Evolutionary conservation across 2,329 filamentous ascomycete genomes (phyloP), one percentile per base, ranked within the genome.

Genomic region (Parastagonospora nodorum): DNA sequence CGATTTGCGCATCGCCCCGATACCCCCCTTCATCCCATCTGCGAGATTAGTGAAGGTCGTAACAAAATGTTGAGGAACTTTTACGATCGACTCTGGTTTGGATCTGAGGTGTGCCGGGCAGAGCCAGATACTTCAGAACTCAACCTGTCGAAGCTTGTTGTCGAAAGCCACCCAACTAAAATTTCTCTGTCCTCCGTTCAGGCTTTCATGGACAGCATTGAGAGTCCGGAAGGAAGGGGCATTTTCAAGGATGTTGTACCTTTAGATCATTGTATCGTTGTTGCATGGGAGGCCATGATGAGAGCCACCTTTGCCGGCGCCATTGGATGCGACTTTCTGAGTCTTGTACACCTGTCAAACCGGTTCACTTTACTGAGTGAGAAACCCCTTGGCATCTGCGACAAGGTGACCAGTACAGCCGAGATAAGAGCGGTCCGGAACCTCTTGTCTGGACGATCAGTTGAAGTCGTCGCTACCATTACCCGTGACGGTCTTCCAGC

Each of bases 31-130:
- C 92, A 94, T n/a, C 94, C 94, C 14, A 96, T 99, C 62, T 88
- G 88, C 55, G 94, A 99, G 75, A 89, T 97, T 57, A 99, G 99
- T 94, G 85, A 92, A 31, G 88, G 85, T 48, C 91, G 94, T 69
- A 99, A 99, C 72, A 92, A 99, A 71, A 89, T 91, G 58, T 97
- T 99, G 81, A 99, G 99, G 82, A 90, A 96, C 75, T 99, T 99
- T 75, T 99, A 99, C 82, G 97, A 96, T 86, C 87, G 88, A 63
- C 88, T 95, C 60, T 99, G 94, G 94, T 99, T 99, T 66, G 94
- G 92, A 36, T 83, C 92, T 53, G 92, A 96, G 68, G 77, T 82
- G 37, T 82, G 95, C 42, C 88, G 95, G 48, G 89, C 97, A 48
- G 88, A 97, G 66, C 88, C 89, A 12, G 82, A 90, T n/a, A n/a